Evolutionary conservation across 495 filamentous ascomycete species (phyloP), one percentile per base, ranked within the genome.

Genomic region (Tuber brumale): DNA sequence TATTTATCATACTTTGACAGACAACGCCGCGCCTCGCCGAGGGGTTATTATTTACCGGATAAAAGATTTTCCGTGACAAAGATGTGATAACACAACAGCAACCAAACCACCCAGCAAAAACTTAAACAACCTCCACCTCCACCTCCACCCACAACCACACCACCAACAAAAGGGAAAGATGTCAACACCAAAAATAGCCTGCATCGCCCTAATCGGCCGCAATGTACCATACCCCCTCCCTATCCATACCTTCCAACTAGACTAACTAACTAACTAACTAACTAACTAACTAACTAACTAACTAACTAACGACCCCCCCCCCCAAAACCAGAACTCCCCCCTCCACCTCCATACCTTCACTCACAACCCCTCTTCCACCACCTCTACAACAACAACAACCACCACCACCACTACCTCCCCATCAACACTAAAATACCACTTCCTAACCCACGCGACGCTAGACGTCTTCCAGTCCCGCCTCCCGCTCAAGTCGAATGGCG

Each of bases 311-410:
- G 0, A 27, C n/a, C n/a, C n/a, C n/a, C n/a, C n/a, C n/a, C n/a
- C n/a, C n/a, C 23, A 31, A 61, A 31, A 66, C 31, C 44, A 99
- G 95, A 96, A 97, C 85, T 97, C 97, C 84, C 95, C 95, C 70
- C 92, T 99, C 83, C 95, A 97, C 85, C 92, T 96, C 75, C 89
- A 92, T 70, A 88, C 97, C 83, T 97, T 97, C 84, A 92, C 94
- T 0, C 48, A n/a, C 23, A 6, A 7, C 45, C 19, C 45, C 44
- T 48, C 45, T 5, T 46, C 91, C 94, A 76, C 85, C 81, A n/a
- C n/a, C n/a, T n/a, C n/a, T n/a, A n/a, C n/a, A n/a, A n/a, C n/a
- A n/a, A n/a, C n/a, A n/a, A n/a, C n/a, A 41, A 41, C 39, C n/a
- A 8, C 21, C 21, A 21, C 46, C 45, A 23, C 46, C 6, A 48